Base-by-base conservation (phyloP, 192 early-diverging fungal species). In the Oehlia diaphana region DNA sequence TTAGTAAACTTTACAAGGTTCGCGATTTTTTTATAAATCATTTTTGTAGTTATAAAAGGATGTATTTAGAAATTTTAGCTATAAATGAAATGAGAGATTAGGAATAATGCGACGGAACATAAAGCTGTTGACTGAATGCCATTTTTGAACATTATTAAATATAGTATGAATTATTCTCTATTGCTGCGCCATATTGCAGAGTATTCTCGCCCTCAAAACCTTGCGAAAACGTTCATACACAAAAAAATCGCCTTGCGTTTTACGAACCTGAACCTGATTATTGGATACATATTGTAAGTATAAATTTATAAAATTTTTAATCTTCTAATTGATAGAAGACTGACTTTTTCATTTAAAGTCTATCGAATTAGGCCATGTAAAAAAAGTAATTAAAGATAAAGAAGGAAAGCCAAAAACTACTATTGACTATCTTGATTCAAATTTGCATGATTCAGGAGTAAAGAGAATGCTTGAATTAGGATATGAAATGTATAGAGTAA, bases 1-100 rank as follows among this genome's bases (percentile, higher is more conserved):
- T 83, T 95, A 3, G 89, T 93, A 35, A 89, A 91, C 61, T 93
- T 93, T 83, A 87, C 91, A 31, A 81, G 77, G 90, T 91, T 84
- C 53, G 73, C n/a, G 44, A 33, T 65, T 14, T 26, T 37, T 80
- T 39, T 39, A 16, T 0, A 31, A 3, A 26, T 2, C 16, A 65
- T 83, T 77, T 53, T 19, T 62, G 16, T 13, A 6, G 35, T 31
- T 28, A 53, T 61, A 28, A 53, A 26, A 16, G 16, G 33, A 58
- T 44, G n/a, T 44, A 13, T 44, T 42, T n/a, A 44, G 9, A 33
- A 8, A 73, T 44, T 73, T n/a, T 5, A 4, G 0, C 7, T 12
- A 12, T 47, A 47, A 2, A 12, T 12, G 9, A 44, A 44, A 47
- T 12, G 44, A 12, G 0, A 47, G 44, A 44, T 37, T 31, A 49